Base-by-base conservation (phyloP, 805 yeast species). In the Yarrowia osloensis region DNA sequence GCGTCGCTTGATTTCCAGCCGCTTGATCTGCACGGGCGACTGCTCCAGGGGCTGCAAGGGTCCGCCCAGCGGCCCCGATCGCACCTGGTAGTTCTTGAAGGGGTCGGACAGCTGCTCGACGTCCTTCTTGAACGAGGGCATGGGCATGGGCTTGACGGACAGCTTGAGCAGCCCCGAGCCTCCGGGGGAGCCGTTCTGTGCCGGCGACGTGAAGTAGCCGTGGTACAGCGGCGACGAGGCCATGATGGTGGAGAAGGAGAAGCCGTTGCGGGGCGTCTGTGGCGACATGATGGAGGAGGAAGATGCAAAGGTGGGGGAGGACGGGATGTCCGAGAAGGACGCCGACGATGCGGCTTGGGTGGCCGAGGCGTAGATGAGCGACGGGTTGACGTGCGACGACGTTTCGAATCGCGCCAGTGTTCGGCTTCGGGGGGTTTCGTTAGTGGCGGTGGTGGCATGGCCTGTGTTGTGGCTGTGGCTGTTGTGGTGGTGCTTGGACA, bases 151-250 rank as follows among this genome's bases (percentile, higher is more conserved):
- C 11, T 61, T 61, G 54, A 61, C 66, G 2, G 66, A 61, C 35
- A 61, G 54, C 33, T 46, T 44, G 22, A 46, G 17, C 22, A 46
- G 54, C 6, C 66, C 66, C 12, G 54, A 46, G 22, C 42, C 52
- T 3, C 54, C 29, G 8, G 63, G 63, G 1, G 54, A 44, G 8
- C n/a, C 26, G 42, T 44, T 44, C 44, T 61, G 66, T 7, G 68
- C 68, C 19, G 71, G 71, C 24, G 70, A 66, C n/a, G 70, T 66
- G 17, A 40, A 63, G 57, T 66, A 70, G 55, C 71, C 71, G 24
- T 63, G 68, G 55, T 70, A 69, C 26, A 70, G 70, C 5, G 72
- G 72, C 28, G 73, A 70, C 17, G 72, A 70, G 31, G 65, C 67
- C 49, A 70, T 67, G 62, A 70, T 67, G 40, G 68, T 44, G 22